phyloP scores from a whole-genome alignment of 176 grass and related monocot species.

The Metroxylon sagu region DNA sequence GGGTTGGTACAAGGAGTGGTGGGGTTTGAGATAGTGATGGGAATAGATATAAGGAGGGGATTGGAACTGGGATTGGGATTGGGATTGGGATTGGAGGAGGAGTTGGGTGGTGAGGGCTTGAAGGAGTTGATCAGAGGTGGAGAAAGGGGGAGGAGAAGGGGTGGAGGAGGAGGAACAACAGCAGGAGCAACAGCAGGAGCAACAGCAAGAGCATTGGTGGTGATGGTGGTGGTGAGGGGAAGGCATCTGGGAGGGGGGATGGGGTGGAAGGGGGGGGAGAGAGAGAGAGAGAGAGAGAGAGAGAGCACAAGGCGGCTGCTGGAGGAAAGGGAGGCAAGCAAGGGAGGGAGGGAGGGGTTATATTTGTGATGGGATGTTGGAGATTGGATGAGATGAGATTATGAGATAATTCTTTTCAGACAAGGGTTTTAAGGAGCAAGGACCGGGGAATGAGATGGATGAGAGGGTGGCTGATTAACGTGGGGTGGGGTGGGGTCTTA shows the following conservation, averaged over 20 bases:
- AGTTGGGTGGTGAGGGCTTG: slow-evolving; percentile 13
- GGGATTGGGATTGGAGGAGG: slow-evolving; percentile 29
- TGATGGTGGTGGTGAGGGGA: not conserved
- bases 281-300: too few species aligned
- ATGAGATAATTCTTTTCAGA: too few species aligned
- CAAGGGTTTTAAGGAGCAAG: too few species aligned
- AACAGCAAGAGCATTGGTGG: slow-evolving; percentile 1
- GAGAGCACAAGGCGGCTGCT: too few species aligned
- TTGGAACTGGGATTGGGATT: not conserved
- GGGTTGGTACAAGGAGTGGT: not conserved
- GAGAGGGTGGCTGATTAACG: too few species aligned
- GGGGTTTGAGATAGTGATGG: slow-evolving; percentile 24
- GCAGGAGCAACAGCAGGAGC: not conserved
- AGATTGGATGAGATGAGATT: too few species aligned
- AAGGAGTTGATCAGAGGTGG: slow-evolving; percentile 7
- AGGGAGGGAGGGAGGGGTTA: too few species aligned
- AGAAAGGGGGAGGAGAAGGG: slow-evolving; percentile 13
- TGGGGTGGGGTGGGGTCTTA: too few species aligned
- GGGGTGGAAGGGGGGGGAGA: too few species aligned
- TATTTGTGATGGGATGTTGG: too few species aligned
- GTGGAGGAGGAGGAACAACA: not conserved
- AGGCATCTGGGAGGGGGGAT: not conserved
- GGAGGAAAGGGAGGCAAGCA: too few species aligned
- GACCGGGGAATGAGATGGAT: too few species aligned
- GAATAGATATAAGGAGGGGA: slow-evolving; percentile 14